phyloP scores from a whole-genome alignment of 164 flowering plant species.

The Berberis thunbergii region DNA sequence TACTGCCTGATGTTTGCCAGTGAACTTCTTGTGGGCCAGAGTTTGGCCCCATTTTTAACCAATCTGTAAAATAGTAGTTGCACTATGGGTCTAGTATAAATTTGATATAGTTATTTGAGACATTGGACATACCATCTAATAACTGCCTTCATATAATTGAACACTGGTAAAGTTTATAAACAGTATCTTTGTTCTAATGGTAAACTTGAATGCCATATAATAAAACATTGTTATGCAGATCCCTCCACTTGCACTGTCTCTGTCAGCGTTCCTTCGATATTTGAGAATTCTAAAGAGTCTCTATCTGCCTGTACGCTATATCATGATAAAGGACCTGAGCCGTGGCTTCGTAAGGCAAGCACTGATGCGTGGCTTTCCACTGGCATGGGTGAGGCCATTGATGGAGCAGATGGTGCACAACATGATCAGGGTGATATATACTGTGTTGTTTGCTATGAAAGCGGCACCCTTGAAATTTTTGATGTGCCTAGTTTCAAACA shows the following conservation, averaged over 20 bases:
- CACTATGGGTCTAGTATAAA: no score
- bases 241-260: conserved; percentile 54
- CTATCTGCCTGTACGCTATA: conserved; percentile 85
- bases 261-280: conserved; percentile 41
- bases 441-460: conserved; percentile 83
- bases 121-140: no score
- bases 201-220: background rate
- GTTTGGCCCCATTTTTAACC: no score
- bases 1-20: no score
- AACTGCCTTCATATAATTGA: no score
- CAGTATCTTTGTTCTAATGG: no score
- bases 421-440: conserved; percentile 92
- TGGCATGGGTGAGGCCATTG: conserved; percentile 76
- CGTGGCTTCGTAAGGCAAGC: conserved; percentile 92
- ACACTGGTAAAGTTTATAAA: no score
- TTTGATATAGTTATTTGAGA: no score
- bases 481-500: conserved; percentile 86
- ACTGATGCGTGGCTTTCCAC: conserved; percentile 98
- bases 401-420: conserved; percentile 70
- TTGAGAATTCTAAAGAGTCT: conserved; percentile 48
- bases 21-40: no score
- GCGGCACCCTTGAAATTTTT: conserved; percentile 78
- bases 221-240: conserved; percentile 28
- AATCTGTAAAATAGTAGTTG: no score
- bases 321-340: conserved; percentile 94